A percentile compares a stretch with the other conserved stretches of the same genome.
Conservation (phyloP, 176 grass and related monocot genomes). For the Panicum miliaceum region DNA sequence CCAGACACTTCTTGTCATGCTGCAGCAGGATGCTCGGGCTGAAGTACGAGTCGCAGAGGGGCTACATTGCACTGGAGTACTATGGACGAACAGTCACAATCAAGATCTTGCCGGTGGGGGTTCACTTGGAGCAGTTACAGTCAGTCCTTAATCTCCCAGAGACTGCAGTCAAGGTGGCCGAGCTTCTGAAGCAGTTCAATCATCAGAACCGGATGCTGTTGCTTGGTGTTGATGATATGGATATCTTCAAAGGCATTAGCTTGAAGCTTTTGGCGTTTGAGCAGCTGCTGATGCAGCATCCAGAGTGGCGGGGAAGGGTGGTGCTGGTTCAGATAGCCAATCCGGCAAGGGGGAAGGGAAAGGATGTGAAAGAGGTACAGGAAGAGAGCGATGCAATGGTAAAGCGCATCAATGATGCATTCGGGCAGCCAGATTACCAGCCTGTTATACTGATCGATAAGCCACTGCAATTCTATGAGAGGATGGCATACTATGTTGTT, state of each 20-base stretch:
- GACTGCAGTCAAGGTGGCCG: constrained; percentile 64
- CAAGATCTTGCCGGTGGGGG: constrained; percentile 88
- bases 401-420: constrained; percentile 75
- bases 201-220: constrained; percentile 54
- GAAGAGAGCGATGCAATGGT: constrained; percentile 89
- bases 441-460: constrained; percentile 82
- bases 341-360: constrained; percentile 82
- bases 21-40: constrained; percentile 93
- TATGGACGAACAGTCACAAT: constrained; percentile 91
- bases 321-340: constrained; percentile 97
- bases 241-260: constrained; percentile 95
- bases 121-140: constrained; percentile 79
- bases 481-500: constrained; percentile 91
- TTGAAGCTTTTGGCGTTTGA: constrained; percentile 93
- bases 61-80: constrained; percentile 87
- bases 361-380: constrained; percentile 89
- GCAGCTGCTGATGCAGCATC: constrained; percentile 80
- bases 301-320: constrained; percentile 68
- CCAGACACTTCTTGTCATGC: constrained; percentile 86
- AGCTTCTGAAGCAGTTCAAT: constrained; percentile 79
- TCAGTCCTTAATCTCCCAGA: constrained; percentile 66
- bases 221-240: constrained; percentile 94
- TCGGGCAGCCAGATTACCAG: constrained; percentile 73
- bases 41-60: constrained; percentile 85
- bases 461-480: constrained; percentile 85